Conservation (phyloP, 257 asterid species). For the Catharanthus roseus region DNA sequence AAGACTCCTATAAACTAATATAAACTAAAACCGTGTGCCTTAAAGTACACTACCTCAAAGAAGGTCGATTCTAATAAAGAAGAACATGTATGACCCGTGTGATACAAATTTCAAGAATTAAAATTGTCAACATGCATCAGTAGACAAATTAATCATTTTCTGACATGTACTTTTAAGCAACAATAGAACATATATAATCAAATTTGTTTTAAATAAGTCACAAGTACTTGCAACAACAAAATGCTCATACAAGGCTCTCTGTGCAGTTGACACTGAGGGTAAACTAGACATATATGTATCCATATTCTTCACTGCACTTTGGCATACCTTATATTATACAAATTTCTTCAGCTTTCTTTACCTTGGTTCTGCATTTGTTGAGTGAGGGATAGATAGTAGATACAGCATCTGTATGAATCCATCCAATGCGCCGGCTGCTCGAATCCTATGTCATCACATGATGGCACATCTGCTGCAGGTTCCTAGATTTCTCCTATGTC, state of each 20-base stretch:
- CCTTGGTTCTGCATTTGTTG: neutral
- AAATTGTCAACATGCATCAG: too few relatives aligned
- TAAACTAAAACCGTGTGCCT: too few relatives aligned
- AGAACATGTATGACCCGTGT: too few relatives aligned
- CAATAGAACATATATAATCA: too few relatives aligned
- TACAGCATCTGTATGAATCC: neutral
- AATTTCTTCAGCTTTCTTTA: neutral
- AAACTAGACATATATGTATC: neutral
- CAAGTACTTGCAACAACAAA: neutral
- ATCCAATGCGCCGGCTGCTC: neutral
- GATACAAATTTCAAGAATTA: too few relatives aligned
- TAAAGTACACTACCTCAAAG: too few relatives aligned
- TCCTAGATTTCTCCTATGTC: conserved; percentile 22
- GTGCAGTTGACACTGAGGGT: neutral
- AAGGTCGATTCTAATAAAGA: too few relatives aligned
- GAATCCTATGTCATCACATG: conserved; percentile 16
- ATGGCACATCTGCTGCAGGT: conserved; percentile 35
- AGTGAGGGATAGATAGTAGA: neutral
- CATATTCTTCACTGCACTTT: neutral
- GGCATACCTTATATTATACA: neutral
- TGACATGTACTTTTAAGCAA: too few relatives aligned
- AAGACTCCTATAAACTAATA: too few relatives aligned
- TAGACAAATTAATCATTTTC: too few relatives aligned
- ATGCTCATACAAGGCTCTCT: neutral
- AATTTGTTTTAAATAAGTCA: too few relatives aligned